phyloP scores from a whole-genome alignment of 495 filamentous ascomycete species.

The Hyaloscypha finlandica region DNA sequence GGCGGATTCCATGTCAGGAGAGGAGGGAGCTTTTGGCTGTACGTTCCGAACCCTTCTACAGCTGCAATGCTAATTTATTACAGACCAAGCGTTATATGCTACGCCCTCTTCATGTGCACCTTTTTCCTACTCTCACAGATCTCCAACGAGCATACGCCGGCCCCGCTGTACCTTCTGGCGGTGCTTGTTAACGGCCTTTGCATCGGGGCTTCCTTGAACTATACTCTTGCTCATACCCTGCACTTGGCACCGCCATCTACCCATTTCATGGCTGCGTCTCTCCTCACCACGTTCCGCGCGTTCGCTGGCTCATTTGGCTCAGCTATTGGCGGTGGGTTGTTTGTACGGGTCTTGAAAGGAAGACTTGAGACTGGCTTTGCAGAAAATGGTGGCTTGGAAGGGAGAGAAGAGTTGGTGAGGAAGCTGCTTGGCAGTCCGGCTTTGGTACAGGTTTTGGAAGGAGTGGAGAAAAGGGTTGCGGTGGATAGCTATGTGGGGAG shows the following conservation, averaged over 20 bases:
- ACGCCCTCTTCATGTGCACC: slow-evolving; percentile 22
- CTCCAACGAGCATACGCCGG: slow-evolving; percentile 16
- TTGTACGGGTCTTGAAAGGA: slow-evolving; percentile 58
- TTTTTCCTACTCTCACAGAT: slow-evolving; percentile 26
- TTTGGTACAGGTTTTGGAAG: slow-evolving; percentile 52
- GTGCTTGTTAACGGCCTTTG: slow-evolving; percentile 69
- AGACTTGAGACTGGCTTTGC: slow-evolving; percentile 59
- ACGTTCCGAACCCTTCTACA: slow-evolving; percentile 17
- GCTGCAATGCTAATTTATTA: slow-evolving; percentile 7
- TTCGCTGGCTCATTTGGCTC: slow-evolving; percentile 77
- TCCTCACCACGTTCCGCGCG: slow-evolving; percentile 72
- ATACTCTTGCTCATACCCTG: slow-evolving; percentile 73
- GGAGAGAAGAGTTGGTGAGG: slow-evolving; percentile 56
- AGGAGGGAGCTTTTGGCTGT: slow-evolving; percentile 64
- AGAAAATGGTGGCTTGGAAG: slow-evolving; percentile 45
- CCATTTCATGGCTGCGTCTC: slow-evolving; percentile 70
- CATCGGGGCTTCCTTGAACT: slow-evolving; percentile 72
- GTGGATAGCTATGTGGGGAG: slow-evolving; percentile 62
- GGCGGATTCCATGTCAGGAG: slow-evolving; percentile 72
- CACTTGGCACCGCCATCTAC: slow-evolving; percentile 61
- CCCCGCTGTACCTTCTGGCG: slow-evolving; percentile 48
- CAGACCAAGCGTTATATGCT: slow-evolving; percentile 45
- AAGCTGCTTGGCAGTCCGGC: slow-evolving; percentile 70
- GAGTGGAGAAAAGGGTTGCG: slow-evolving; percentile 59
- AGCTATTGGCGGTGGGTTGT: slow-evolving; percentile 75